These are phyloP conservation scores for Mycosphaerella arachidis DNA, from an alignment of 2,329 filamentous ascomycete genomes.

Conservation along the genomic window DNA sequence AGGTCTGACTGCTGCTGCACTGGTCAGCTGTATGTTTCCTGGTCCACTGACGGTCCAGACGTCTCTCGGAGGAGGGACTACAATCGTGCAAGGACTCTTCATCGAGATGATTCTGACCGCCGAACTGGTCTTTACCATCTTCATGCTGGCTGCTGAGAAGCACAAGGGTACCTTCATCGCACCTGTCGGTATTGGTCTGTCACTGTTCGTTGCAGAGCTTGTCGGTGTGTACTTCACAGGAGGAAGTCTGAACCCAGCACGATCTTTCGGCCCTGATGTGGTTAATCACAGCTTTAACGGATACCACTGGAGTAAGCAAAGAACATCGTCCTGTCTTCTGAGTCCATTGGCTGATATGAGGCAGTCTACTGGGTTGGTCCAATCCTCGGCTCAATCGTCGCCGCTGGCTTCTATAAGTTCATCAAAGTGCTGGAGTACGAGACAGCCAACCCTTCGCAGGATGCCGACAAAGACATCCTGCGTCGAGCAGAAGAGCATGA, in stretches of 20 bases:
- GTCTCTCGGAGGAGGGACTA: constrained; percentile 31
- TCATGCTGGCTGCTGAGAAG: constrained; percentile 36
- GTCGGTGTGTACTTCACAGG: constrained; percentile 29
- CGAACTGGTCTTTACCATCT: constrained; percentile 30
- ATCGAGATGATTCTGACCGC: constrained; percentile 34
- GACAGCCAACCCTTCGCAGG: constrained; percentile 28
- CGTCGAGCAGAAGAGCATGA: background rate
- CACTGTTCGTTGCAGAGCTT: constrained; percentile 24
- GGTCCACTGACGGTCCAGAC: constrained; percentile 34
- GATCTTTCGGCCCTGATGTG: constrained; percentile 32
- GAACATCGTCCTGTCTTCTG: background rate
- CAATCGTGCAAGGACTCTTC: constrained; percentile 36
- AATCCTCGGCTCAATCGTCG: constrained; percentile 27
- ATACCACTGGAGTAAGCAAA: constrained; percentile 30
- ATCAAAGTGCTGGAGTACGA: constrained; percentile 32
- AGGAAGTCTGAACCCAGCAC: constrained; percentile 32
- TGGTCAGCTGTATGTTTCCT: constrained; percentile 35
- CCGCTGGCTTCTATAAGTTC: constrained; percentile 32
- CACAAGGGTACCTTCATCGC: constrained; percentile 31
- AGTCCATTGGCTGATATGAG: background rate
- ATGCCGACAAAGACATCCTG: constrained; percentile 1
- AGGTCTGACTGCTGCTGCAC: constrained; percentile 31
- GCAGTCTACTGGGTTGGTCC: constrained; percentile 27
- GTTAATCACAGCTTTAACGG: constrained; percentile 26
- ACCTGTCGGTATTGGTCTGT: constrained; percentile 26